Conservation (phyloP, 306 rosid species). For the Argentina anserina region DNA sequence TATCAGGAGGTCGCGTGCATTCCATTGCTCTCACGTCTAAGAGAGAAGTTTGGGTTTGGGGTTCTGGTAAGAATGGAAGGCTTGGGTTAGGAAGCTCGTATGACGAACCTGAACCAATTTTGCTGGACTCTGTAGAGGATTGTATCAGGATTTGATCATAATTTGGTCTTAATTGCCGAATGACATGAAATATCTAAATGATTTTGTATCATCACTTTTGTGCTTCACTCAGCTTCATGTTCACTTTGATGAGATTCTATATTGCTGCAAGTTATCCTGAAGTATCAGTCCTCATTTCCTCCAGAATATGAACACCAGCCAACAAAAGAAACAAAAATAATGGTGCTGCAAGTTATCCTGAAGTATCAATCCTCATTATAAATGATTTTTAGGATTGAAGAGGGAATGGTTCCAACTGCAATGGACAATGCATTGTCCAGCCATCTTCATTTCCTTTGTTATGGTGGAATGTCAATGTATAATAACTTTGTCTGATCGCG, state of each 20-base stretch:
- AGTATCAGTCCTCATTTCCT: neutral
- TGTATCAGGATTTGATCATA: constrained; percentile 91
- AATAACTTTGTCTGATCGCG: neutral
- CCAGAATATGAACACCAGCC: neutral
- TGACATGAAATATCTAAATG: constrained; percentile 31
- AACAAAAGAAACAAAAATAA: neutral
- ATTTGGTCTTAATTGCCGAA: constrained; percentile 58
- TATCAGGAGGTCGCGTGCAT: constrained; percentile 86
- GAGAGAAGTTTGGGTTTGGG: constrained; percentile 89
- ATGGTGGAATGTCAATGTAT: neutral
- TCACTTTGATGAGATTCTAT: neutral
- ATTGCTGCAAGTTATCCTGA: neutral
- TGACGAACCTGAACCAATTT: constrained; percentile 66
- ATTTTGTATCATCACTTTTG: neutral
- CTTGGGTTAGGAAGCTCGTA: constrained; percentile 74
- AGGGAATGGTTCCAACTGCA: neutral
- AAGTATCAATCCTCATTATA: too few relatives aligned
- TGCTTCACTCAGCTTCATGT: neutral
- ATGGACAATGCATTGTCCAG: neutral
- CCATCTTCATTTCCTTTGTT: neutral
- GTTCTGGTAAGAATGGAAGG: constrained; percentile 82
- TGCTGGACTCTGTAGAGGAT: constrained; percentile 58
- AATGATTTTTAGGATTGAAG: neutral
- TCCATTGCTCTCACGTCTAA: constrained; percentile 62
- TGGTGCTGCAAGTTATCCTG: too few relatives aligned